These are phyloP conservation scores for Citrus maxima DNA, from an alignment of 345 rosid species.

Conservation along the genomic window DNA sequence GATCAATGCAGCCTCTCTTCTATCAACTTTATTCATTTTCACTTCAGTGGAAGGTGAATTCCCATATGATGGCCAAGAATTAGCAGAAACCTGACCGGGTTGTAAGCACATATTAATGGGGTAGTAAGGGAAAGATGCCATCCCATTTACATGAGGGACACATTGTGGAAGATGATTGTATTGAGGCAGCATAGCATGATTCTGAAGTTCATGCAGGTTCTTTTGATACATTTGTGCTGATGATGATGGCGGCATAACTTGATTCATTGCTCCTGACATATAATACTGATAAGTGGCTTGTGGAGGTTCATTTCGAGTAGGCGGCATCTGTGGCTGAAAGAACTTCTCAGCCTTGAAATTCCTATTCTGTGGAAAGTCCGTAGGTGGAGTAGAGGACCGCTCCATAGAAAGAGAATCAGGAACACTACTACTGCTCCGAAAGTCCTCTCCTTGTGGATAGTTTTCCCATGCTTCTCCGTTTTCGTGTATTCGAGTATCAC, in stretches of 20 bases:
- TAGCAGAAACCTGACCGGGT: conserved; percentile 56
- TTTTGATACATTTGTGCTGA: conserved; percentile 55
- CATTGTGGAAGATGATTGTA: conserved; percentile 69
- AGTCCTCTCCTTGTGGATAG: conserved; percentile 53
- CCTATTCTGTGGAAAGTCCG: conserved; percentile 43
- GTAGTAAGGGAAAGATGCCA: conserved; percentile 70
- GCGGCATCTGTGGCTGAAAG: conserved; percentile 34
- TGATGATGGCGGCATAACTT: conserved; percentile 58
- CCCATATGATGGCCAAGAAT: conserved; percentile 66
- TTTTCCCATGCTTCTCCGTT: conserved; percentile 53
- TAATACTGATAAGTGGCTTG: conserved; percentile 63
- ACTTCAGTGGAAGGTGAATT: conserved; percentile 50
- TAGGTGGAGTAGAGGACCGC: conserved; percentile 59
- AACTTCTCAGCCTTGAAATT: conserved; percentile 40
- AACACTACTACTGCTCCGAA: conserved; percentile 47
- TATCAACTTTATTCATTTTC: conserved; percentile 57
- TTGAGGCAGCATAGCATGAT: conserved; percentile 53
- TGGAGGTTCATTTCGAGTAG: conserved; percentile 39
- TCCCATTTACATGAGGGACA: conserved; percentile 52
- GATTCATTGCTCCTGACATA: conserved; percentile 74
- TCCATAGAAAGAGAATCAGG: conserved; percentile 56
- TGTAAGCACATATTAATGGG: conserved; percentile 63
- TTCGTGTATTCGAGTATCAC: conserved; percentile 37
- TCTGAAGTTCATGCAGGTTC: conserved; percentile 49
- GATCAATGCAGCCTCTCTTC: conserved; percentile 87